Base-by-base conservation (phyloP, 352 stramenopile species). In the Pythium phragmitis region DNA sequence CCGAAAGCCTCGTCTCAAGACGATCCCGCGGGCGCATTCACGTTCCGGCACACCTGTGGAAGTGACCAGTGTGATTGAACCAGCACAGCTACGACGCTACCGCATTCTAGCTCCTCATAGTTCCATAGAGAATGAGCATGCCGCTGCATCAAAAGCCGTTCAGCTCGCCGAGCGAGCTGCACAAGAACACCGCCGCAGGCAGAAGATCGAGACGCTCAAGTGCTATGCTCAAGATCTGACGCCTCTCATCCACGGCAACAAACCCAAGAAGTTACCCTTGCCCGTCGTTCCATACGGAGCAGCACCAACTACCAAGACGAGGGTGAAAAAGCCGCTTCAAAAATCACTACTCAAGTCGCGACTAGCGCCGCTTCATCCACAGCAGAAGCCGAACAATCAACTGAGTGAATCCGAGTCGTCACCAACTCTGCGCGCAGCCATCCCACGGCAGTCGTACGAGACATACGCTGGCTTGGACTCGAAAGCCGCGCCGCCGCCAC, bases 201-300 rank as follows among this genome's bases (percentile, higher is more conserved):
- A 65, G 16, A 61, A 60, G 49, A 23, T 56, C 7, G 72, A 80
- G 47, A 75, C 74, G 56, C 60, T 79, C 55, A 71, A 57, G 19
- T 87, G 77, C 41, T 90, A 90, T 68, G 78, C 79, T 13, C 79
- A 90, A 51, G 81, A 90, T 43, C 64, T 90, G 14, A 79, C 79
- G 5, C 81, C 79, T 13, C 70, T 90, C 16, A 66, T 88, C 34
- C 52, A 83, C 45, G 81, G 79, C 7, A 48, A 66, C 17, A 85
- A 80, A 23, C 81, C 79, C 16, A 85, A 74, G 61, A 71, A 71
- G 26, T 57, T 89, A 8, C 68, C 76, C 21, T 41, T 49, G 33
- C 58, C 56, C 26, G 12, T 19, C 11, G 9, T 19, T 0, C 23
- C 47, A 43, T 16, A 43, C 2, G n/a, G 6, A 17, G 12, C 19